Conservation (phyloP, 331 rosid species). For the Acacia pycnantha region DNA sequence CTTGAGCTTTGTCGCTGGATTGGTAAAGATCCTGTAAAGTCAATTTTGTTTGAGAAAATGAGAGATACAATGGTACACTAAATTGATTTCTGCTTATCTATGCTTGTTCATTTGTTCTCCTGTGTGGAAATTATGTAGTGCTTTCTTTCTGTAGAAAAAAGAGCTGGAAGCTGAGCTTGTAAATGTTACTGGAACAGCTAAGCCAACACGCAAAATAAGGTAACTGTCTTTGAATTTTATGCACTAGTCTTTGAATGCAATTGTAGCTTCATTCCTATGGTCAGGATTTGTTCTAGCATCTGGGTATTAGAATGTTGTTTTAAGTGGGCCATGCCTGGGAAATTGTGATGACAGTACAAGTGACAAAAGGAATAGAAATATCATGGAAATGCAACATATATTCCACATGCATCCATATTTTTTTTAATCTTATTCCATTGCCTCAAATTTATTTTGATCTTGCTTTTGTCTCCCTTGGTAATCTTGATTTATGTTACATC, state of each 20-base stretch:
- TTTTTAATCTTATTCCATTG: background rate
- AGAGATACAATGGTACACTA: constrained; percentile 92
- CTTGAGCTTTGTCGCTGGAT: constrained; percentile 99
- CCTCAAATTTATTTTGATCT: constrained; percentile 2
- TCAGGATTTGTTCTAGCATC: background rate
- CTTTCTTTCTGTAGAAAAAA: constrained; percentile 67
- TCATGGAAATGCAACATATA: constrained; percentile 5
- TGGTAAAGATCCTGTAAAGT: constrained; percentile 97
- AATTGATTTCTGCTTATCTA: background rate
- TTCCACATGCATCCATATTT: background rate
- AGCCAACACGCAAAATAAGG: constrained; percentile 97
- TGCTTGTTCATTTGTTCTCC: constrained; percentile 13
- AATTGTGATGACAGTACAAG: background rate
- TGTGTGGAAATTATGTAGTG: constrained; percentile 13
- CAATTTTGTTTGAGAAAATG: constrained; percentile 96
- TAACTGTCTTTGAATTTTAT: constrained; percentile 26
- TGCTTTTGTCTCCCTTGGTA: background rate
- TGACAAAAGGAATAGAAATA: background rate
- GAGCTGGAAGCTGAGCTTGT: constrained; percentile 97
- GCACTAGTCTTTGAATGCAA: background rate
- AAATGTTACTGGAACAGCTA: constrained; percentile 83
- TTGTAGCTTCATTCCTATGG: constrained; percentile 4
- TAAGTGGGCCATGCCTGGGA: background rate
- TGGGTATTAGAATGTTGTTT: background rate
- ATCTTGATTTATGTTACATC: constrained; percentile 1